Conservation (phyloP, 2,329 filamentous ascomycete species). For the Lecanicillium sp. region DNA sequence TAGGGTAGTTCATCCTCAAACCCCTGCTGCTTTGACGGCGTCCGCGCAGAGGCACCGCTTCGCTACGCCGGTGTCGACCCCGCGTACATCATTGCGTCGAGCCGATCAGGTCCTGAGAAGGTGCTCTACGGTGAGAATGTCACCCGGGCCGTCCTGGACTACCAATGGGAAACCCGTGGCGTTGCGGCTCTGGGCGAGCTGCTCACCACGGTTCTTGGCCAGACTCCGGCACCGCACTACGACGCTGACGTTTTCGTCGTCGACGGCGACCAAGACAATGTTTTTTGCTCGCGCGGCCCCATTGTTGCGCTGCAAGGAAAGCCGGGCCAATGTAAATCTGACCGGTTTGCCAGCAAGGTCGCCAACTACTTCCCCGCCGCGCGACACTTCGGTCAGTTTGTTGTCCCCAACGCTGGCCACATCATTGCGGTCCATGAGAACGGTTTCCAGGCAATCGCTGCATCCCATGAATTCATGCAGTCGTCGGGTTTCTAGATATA, state of each 20-base stretch:
- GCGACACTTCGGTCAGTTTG: conserved; percentile 1
- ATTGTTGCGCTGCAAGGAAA: not conserved
- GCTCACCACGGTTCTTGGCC: not conserved
- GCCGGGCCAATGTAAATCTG: not conserved
- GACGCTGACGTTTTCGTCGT: conserved; percentile 8
- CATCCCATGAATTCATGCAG: not conserved
- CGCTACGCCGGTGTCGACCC: not conserved
- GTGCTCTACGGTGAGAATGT: not conserved
- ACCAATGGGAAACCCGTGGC: conserved; percentile 2
- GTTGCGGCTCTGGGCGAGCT: not conserved
- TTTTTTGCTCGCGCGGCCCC: conserved; percentile 2
- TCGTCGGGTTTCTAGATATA: not conserved
- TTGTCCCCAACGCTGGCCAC: conserved; percentile 1
- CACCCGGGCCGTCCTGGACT: not conserved
- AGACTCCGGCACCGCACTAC: not conserved
- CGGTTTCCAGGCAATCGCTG: not conserved
- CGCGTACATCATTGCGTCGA: not conserved
- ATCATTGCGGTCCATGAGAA: not conserved
- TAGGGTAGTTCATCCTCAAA: not conserved
- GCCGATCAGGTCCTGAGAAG: not conserved
- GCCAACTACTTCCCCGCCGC: not conserved
- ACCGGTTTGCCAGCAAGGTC: not conserved
- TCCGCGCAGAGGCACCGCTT: too few species aligned
- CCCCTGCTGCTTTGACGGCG: not conserved
- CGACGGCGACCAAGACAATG: conserved; percentile 1